Conservation (phyloP, 441 rosid species). For the Oxalis stricta region DNA sequence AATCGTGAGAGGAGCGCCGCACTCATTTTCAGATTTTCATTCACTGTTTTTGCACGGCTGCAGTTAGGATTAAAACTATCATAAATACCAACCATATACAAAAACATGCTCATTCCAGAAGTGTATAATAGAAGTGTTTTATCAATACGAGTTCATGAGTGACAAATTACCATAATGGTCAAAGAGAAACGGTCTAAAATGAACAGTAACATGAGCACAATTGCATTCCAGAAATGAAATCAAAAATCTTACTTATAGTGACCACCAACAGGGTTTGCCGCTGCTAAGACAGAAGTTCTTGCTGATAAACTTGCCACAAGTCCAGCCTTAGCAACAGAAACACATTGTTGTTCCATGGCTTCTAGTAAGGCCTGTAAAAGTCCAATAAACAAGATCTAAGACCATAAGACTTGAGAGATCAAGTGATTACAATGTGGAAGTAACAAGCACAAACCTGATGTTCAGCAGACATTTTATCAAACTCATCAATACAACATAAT, state of each 20-base stretch:
- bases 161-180: too few relatives aligned
- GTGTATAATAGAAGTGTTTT: too few relatives aligned
- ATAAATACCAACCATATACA: not conserved
- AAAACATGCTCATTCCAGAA: not conserved
- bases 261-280: slow-evolving; percentile 99
- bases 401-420: slow-evolving; percentile 9
- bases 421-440: slow-evolving; percentile 8
- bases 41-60: slow-evolving; percentile 99
- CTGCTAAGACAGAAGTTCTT: slow-evolving; percentile 92
- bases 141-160: too few relatives aligned
- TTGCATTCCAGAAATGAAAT: not conserved
- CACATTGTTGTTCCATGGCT: slow-evolving; percentile 99
- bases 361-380: slow-evolving; percentile 74
- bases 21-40: slow-evolving; percentile 92
- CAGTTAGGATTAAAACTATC: slow-evolving; percentile 26
- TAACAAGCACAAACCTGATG: slow-evolving; percentile 59
- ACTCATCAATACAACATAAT: slow-evolving; percentile 94
- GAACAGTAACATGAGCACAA: too few relatives aligned
- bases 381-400: slow-evolving; percentile 12
- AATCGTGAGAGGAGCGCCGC: slow-evolving; percentile 95
- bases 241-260: slow-evolving; percentile 70
- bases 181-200: too few relatives aligned
- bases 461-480: slow-evolving; percentile 97
- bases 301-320: slow-evolving; percentile 96
- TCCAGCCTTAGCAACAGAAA: slow-evolving; percentile 98